These are phyloP conservation scores for Plectranthus barbatus DNA, from an alignment of 257 asterid species.

Conservation along the genomic window DNA sequence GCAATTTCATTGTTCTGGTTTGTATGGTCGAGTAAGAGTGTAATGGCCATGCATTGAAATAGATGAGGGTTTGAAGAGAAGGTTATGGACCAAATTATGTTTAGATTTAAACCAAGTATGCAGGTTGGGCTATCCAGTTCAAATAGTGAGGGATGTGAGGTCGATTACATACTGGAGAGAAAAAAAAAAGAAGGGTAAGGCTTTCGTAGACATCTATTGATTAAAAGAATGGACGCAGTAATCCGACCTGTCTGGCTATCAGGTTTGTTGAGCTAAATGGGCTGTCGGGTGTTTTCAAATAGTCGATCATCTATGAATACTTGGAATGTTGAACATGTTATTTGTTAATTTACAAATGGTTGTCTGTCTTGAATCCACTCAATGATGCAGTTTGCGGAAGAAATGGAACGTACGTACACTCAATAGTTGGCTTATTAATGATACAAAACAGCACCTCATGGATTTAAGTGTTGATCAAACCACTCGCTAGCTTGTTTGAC, in stretches of 20 bases:
- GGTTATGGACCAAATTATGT: too few relatives aligned
- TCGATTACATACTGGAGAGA: neutral
- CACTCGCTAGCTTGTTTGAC: constrained; percentile 43
- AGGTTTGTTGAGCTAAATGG: too few relatives aligned
- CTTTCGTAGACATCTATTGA: too few relatives aligned
- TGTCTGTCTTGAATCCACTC: neutral
- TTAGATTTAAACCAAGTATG: neutral
- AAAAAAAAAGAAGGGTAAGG: neutral
- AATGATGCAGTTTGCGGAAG: neutral
- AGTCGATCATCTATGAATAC: too few relatives aligned
- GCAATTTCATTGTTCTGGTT: neutral
- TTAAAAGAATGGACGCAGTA: too few relatives aligned
- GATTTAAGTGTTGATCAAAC: constrained; percentile 25
- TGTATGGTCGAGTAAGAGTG: neutral
- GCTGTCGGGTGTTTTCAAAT: too few relatives aligned
- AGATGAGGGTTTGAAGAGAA: too few relatives aligned
- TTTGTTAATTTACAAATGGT: neutral
- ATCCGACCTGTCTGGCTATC: too few relatives aligned
- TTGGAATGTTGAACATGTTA: too few relatives aligned
- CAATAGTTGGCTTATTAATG: neutral
- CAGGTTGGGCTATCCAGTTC: neutral
- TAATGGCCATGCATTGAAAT: too few relatives aligned
- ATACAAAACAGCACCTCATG: neutral
- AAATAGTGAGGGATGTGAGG: neutral
- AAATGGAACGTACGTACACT: neutral